Conservation (phyloP, 2,329 filamentous ascomycete genomes). For the Monilinia fructicola region DNA sequence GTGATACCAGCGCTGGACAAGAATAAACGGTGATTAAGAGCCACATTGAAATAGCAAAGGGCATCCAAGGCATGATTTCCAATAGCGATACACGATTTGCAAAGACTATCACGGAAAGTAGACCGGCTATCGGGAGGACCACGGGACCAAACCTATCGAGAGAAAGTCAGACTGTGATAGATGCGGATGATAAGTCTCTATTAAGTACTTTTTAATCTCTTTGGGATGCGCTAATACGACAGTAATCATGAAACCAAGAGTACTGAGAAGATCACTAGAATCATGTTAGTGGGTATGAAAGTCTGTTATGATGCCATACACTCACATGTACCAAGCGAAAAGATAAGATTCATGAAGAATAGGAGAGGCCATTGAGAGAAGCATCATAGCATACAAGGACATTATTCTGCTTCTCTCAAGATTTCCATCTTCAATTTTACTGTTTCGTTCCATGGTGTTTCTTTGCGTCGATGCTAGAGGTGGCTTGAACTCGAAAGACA, state of each 20-base stretch:
- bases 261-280: slow-evolving; percentile 15
- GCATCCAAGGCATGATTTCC: slow-evolving; percentile 26
- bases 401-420: neutral
- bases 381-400: slow-evolving; percentile 22
- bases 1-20: slow-evolving; percentile 20
- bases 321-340: slow-evolving; percentile 25
- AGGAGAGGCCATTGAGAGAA: slow-evolving; percentile 25
- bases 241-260: slow-evolving; percentile 13
- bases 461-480: neutral
- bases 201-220: slow-evolving; percentile 25
- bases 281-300: neutral
- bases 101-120: slow-evolving; percentile 8
- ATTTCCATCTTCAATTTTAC: neutral
- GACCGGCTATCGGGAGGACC: neutral
- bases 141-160: slow-evolving; percentile 13
- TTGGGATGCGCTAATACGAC: slow-evolving; percentile 23
- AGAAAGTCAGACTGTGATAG: slow-evolving; percentile 4
- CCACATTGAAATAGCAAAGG: slow-evolving; percentile 24
- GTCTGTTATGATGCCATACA: neutral
- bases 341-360: slow-evolving; percentile 24
- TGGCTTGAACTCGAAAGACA: neutral
- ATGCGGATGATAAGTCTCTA: neutral
- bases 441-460: neutral
- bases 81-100: slow-evolving; percentile 21
- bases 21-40: slow-evolving; percentile 26